Conservation (phyloP, 306 rosid genomes). For the Dalbergia oliveri region DNA sequence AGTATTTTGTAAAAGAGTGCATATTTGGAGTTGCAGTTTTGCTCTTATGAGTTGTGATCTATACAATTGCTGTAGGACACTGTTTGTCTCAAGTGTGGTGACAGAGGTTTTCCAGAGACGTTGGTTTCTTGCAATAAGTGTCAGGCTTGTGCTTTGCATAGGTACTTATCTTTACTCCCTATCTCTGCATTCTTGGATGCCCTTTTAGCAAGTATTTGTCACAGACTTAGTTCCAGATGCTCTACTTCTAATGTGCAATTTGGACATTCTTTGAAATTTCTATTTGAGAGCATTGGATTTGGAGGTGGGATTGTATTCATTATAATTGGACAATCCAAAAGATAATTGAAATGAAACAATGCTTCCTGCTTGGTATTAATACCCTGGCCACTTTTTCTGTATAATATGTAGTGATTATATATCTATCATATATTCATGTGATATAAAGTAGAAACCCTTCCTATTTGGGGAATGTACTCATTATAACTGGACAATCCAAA, state of each 20-base stretch:
- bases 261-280: slow-evolving; percentile 22
- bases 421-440: neutral
- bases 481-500: slow-evolving; percentile 12
- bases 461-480: neutral
- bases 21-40: slow-evolving; percentile 11
- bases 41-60: slow-evolving; percentile 9
- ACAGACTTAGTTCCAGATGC: slow-evolving; percentile 21
- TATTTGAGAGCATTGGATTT: neutral
- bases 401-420: neutral
- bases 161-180: slow-evolving; percentile 44
- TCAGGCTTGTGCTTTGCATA: slow-evolving; percentile 46
- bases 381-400: slow-evolving; percentile 3
- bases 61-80: slow-evolving; percentile 43
- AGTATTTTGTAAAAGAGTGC: slow-evolving; percentile 12
- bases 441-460: neutral
- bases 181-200: slow-evolving; percentile 30
- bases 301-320: neutral
- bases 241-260: neutral
- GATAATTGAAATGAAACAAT: neutral
- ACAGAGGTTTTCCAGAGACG: slow-evolving; percentile 45
- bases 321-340: slow-evolving; percentile 11
- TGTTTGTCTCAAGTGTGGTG: slow-evolving; percentile 56
- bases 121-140: slow-evolving; percentile 49
- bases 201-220: neutral
- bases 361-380: slow-evolving; percentile 30